phyloP scores from a whole-genome alignment of 2,329 filamentous ascomycete species.

The Parasarocladium wereldwijsianum region DNA sequence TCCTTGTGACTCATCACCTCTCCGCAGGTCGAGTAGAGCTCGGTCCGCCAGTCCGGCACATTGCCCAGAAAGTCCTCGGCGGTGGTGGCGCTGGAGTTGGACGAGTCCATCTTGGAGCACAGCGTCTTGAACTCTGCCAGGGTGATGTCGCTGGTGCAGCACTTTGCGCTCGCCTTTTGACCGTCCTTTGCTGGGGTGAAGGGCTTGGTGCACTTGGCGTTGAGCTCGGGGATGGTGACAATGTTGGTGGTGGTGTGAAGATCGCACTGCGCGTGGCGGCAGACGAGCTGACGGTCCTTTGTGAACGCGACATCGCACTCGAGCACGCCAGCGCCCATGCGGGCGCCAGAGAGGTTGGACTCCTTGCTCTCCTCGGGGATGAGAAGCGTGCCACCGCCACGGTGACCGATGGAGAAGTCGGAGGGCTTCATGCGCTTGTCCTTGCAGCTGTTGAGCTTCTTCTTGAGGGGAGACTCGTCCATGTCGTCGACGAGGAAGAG shows the following conservation, averaged over 20 bases:
- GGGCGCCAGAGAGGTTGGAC: conserved; percentile 44
- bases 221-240: conserved; percentile 43
- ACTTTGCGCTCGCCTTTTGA: conserved; percentile 41
- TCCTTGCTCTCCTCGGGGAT: conserved; percentile 50
- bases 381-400: conserved; percentile 45
- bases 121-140: conserved; percentile 51
- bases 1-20: conserved; percentile 46
- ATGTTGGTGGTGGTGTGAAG: conserved; percentile 57
- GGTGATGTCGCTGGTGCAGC: conserved; percentile 60
- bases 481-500: conserved; percentile 51
- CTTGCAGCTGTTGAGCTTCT: conserved; percentile 41
- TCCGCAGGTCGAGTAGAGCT: conserved; percentile 50
- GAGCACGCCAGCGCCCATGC: conserved; percentile 52
- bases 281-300: conserved; percentile 49
- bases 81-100: conserved; percentile 41
- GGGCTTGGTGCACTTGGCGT: conserved; percentile 46
- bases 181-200: conserved; percentile 41
- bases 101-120: conserved; percentile 56
- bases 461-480: conserved; percentile 43
- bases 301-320: conserved; percentile 58
- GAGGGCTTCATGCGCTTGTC: conserved; percentile 36
- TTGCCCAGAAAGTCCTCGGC: conserved; percentile 41
- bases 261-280: conserved; percentile 53
- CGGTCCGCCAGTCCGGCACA: conserved; percentile 47
- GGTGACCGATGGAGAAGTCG: conserved; percentile 46